Conservation (phyloP, 805 yeast genomes). For the Groenewaldozyma salmanticensis region DNA sequence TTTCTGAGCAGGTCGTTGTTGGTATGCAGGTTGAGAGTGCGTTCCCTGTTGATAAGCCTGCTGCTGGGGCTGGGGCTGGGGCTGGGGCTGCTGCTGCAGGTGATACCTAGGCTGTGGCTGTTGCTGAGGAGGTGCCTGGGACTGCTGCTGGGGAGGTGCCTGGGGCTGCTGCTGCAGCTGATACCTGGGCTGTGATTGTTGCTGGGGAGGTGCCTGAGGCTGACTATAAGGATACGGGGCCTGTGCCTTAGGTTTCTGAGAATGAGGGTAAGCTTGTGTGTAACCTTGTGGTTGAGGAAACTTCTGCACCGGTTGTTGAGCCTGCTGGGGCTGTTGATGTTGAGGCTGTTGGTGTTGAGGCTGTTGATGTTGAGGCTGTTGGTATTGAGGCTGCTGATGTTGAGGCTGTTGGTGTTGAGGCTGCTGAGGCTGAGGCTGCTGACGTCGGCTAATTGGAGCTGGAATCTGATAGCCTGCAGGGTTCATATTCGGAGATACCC, state of each 20-base stretch:
- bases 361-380: constrained; percentile 7
- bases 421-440: too few species aligned
- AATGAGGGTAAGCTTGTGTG: constrained; percentile 1
- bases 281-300: constrained; percentile 1
- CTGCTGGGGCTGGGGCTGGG: background rate
- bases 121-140: constrained; percentile 1
- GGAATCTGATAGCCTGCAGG: background rate
- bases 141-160: constrained; percentile 2
- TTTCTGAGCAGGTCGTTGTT: constrained; percentile 2
- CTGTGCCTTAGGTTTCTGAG: constrained; percentile 2
- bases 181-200: too few species aligned
- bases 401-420: constrained; percentile 1
- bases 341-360: constrained; percentile 1
- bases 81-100: background rate
- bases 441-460: background rate
- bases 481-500: background rate
- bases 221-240: too few species aligned
- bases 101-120: constrained; percentile 2
- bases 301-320: constrained; percentile 1
- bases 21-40: background rate
- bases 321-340: constrained; percentile 1
- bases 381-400: constrained; percentile 10
- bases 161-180: constrained; percentile 2
- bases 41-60: constrained; percentile 2
- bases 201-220: too few species aligned